Percentiles rank a stretch among this genome's conserved stretches.
Conservation (phyloP, 2,329 filamentous ascomycete genomes). For the Rhinocladiella similis region DNA sequence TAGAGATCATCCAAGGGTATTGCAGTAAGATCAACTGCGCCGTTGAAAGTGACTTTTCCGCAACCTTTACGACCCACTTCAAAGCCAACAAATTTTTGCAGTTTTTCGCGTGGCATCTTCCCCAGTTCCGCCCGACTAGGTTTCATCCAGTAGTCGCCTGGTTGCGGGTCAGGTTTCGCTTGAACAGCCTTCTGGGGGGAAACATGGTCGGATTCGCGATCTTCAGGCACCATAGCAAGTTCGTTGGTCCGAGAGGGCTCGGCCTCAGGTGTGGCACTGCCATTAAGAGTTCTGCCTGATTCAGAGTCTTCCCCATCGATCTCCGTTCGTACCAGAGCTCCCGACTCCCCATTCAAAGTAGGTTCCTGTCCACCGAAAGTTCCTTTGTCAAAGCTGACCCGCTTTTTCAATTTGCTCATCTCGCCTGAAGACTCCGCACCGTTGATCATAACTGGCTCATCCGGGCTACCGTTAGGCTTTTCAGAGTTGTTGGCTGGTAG, state of each 20-base stretch:
- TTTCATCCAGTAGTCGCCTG: constrained; percentile 84
- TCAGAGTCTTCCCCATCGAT: constrained; percentile 44
- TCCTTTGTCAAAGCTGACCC: constrained; percentile 85
- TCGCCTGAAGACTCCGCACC: constrained; percentile 40
- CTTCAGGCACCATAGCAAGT: constrained; percentile 74
- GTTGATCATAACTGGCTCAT: constrained; percentile 32
- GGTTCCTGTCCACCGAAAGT: constrained; percentile 46
- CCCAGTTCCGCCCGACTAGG: constrained; percentile 74
- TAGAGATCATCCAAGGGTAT: constrained; percentile 80
- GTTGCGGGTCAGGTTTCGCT: constrained; percentile 50
- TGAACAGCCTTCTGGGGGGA: constrained; percentile 31
- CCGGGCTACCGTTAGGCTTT: constrained; percentile 11
- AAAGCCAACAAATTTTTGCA: constrained; percentile 72
- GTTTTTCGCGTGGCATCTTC: constrained; percentile 76
- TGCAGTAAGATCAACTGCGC: constrained; percentile 77
- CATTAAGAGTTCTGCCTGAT: constrained; percentile 53
- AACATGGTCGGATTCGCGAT: constrained; percentile 47
- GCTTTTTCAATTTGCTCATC: constrained; percentile 64
- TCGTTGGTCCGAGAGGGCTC: constrained; percentile 73
- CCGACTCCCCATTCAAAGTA: constrained; percentile 41
- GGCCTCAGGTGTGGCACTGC: constrained; percentile 36
- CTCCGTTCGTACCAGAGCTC: constrained; percentile 54
- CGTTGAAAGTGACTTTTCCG: constrained; percentile 78
- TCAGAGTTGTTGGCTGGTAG: constrained; percentile 37
- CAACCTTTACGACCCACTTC: constrained; percentile 79